Percentiles rank a stretch among this genome's conserved stretches.
These are phyloP conservation scores for Glonium stellatum DNA, from an alignment of 495 filamentous ascomycete genomes.

Conservation along the genomic window DNA sequence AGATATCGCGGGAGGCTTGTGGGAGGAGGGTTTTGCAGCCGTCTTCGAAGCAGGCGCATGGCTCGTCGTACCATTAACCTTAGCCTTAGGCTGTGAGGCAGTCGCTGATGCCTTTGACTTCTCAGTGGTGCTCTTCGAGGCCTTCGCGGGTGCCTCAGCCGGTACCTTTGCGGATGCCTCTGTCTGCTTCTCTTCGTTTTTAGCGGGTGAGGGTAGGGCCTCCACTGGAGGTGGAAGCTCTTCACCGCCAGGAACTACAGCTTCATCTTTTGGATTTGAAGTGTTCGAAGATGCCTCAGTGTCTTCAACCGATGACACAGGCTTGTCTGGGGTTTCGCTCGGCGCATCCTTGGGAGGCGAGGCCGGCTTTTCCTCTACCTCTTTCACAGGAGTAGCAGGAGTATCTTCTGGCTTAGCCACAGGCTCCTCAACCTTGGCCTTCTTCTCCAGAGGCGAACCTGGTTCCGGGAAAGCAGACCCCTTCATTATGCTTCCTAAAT, in stretches of 20 bases:
- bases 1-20: constrained; percentile 36
- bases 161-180: constrained; percentile 32
- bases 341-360: constrained; percentile 28
- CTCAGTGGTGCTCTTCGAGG: neutral
- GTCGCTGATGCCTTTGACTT: constrained; percentile 1
- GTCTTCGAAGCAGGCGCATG: constrained; percentile 8
- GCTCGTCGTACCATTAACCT: constrained; percentile 9
- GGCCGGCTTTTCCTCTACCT: neutral
- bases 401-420: neutral
- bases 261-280: constrained; percentile 35
- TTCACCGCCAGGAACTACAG: constrained; percentile 33
- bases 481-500: constrained; percentile 30
- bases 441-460: neutral
- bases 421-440: neutral
- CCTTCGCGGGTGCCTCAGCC: constrained; percentile 13
- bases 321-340: constrained; percentile 37
- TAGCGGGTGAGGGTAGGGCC: neutral
- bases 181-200: neutral
- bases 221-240: constrained; percentile 27
- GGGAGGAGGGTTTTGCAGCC: constrained; percentile 50
- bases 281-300: constrained; percentile 31
- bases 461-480: constrained; percentile 28
- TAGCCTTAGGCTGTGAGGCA: neutral
- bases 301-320: constrained; percentile 35
- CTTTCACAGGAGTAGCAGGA: neutral